Base-by-base conservation (phyloP, 306 rosid species). In the Citrullus amarus region DNA sequence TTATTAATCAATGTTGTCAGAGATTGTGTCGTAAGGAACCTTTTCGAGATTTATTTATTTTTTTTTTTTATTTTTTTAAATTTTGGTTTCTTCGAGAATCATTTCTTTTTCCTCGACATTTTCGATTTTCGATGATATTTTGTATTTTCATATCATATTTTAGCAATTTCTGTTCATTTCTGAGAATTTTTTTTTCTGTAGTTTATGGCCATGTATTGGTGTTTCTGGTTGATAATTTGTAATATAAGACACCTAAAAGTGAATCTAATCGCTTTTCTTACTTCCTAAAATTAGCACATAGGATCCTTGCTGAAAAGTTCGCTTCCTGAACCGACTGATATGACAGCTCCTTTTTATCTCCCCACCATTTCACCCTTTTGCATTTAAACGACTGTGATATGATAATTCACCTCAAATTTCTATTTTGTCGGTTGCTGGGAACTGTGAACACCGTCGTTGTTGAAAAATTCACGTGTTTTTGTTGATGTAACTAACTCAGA, bases 331-430 rank as follows among this genome's bases (percentile, higher is more conserved):
- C 36, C 70, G 44, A 72, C 61, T 66, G 86, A 81, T 67, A 83
- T 84, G 83, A 87, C 83, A 77, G 62, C 83, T 71, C 68, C 70
- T 70, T 76, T 81, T 77, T 55, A 5, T 55, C 10, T 55, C 22
- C 13, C 20, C 15, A 41, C 51, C 25, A 4, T 36, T 25, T 36
- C 70, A 30, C 12, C 32, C 30, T 62, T 62, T 70, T 6, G 76
- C 54, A 15, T 80, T 62, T 2, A 32, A 32, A 17, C 32, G 75
- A 76, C 44, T 74, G 57, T 50, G 15, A 59, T 57, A 53, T 53
- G 17, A 69, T 57, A 41, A 6, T 25, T 67, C 43, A 79, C n/a
- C 65, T 13, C 72, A 58, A 53, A 81, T 86, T 68, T 79, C 60
- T 46, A 9, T 50, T 75, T 80, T 59, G 71, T 80, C 77, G 80